Evolutionary conservation across 441 rosid species (phyloP), one percentile per base, ranked within the genome.

Genomic region (Geranium incanum): DNA sequence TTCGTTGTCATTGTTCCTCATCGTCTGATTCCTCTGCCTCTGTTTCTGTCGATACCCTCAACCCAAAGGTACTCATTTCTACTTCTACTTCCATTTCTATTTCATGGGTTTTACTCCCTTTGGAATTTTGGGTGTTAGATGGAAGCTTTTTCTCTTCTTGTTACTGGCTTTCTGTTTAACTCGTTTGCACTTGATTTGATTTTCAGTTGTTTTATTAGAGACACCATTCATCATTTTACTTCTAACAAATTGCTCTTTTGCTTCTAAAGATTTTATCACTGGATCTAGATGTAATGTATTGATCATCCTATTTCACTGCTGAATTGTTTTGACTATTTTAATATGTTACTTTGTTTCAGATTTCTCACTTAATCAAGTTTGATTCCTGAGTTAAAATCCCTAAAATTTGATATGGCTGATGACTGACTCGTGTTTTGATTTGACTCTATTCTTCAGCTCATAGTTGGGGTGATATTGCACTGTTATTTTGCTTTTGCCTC

Each of bases 11-110:
- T 13, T 52, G 15, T 15, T 52, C n/a, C 16, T 21, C 21, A 21
- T 21, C 21, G 21, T 21, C 33, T 21, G 63, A 21, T 57, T 57
- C 63, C 28, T 57, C 63, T 57, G 8, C 63, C 18, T 23, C 63
- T 57, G 63, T 57, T 15, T 57, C 63, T 15, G 21, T 57, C 63
- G 63, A 57, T 15, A 16, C 63, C 11, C 63, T 57, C 63, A 57
- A 57, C 23, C 63, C 63, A 57, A 57, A 57, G 63, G 63, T 57
- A 57, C 63, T 57, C 6, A 5, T 15, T 16, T 3, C 18, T 16
- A 1, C 6, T 16, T 0, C 6, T 28, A 28, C 33, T 28, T 57
- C 11, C 18, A 7, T 6, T 16, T 57, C 28, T 57, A 7, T 6
- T 16, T 57, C 28, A 45, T 45, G 52, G 52, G 33, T 28, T 28